Percentiles rank a stretch among this genome's conserved stretches.
Evolutionary conservation across 1,139 yeast genomes (phyloP).

Genomic region (Yamadazyma blattariae): DNA sequence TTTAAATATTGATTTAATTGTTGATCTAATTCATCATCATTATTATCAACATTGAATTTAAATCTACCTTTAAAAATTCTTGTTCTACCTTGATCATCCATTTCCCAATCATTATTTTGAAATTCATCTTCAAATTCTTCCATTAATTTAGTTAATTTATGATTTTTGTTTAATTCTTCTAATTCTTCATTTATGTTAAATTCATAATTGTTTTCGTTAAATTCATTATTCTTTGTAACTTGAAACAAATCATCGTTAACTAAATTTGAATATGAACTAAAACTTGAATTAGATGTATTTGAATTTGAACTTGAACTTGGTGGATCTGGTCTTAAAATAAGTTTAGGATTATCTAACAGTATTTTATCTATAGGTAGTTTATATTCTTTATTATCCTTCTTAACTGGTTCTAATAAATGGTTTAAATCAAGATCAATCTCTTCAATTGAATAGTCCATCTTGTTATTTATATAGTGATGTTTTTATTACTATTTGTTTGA

Average conservation of each 20-base stretch:
- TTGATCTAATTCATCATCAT: constrained; percentile 21
- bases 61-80: constrained; percentile 41
- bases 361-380: constrained; percentile 1
- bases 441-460: constrained; percentile 14
- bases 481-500: too few species aligned
- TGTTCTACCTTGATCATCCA: constrained; percentile 49
- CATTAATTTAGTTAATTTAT: constrained; percentile 37
- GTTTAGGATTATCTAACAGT: constrained; percentile 3
- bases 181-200: constrained; percentile 16
- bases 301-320: too few species aligned
- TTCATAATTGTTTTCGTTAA: constrained; percentile 2
- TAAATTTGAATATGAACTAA: constrained; percentile 6
- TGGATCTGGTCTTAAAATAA: constrained; percentile 4
- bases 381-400: neutral
- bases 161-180: constrained; percentile 16
- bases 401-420: constrained; percentile 16
- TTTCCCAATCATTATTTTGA: constrained; percentile 29
- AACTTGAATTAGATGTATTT: neutral
- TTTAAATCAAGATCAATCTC: constrained; percentile 26
- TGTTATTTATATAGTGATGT: too few species aligned
- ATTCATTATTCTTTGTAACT: constrained; percentile 26
- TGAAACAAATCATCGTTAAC: constrained; percentile 32
- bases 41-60: constrained; percentile 15
- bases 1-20: constrained; percentile 28
- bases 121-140: constrained; percentile 23